A percentile compares a stretch with the other conserved stretches of the same genome.
Evolutionary conservation across 208 protist genomes (phyloP).

Genomic region (Blastocrithidia nonstop): DNA sequence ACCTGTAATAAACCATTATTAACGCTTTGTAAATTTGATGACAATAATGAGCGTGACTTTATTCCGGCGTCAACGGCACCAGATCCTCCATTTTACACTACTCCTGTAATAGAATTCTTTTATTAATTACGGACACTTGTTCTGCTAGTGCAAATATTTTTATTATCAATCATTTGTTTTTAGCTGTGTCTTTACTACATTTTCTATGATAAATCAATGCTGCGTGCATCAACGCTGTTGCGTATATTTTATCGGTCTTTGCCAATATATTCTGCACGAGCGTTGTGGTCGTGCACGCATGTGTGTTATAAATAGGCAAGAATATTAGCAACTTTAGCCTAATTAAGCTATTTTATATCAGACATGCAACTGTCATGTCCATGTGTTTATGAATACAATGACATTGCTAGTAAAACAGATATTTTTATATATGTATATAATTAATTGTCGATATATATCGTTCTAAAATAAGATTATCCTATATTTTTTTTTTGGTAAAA

Average conservation of each 20-base stretch:
- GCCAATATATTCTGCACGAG: not conserved
- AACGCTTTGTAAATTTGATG: no score
- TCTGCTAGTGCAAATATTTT: no score
- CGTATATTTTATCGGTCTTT: not conserved
- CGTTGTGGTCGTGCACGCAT: not conserved
- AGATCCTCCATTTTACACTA: no score
- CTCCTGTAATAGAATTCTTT: no score
- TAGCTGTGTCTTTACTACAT: no score
- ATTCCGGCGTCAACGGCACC: no score
- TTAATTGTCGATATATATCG: not conserved
- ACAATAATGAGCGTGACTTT: no score
- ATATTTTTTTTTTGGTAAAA: not conserved
- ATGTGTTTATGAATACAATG: not conserved
- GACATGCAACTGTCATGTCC: slow-evolving; percentile 31
- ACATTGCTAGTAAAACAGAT: not conserved
- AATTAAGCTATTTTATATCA: slow-evolving; percentile 77
- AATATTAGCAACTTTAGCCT: slow-evolving; percentile 75
- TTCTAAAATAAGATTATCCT: slow-evolving; percentile 1
- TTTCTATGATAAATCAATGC: no score
- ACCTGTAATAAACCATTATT: no score
- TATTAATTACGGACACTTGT: no score
- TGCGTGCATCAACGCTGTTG: slow-evolving; percentile 14
- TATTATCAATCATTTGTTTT: no score
- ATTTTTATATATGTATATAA: not conserved
- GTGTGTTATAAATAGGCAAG: slow-evolving; percentile 64